Base-by-base conservation (phyloP, 2,329 filamentous ascomycete genomes). In the Corniculantispora saksenae region DNA sequence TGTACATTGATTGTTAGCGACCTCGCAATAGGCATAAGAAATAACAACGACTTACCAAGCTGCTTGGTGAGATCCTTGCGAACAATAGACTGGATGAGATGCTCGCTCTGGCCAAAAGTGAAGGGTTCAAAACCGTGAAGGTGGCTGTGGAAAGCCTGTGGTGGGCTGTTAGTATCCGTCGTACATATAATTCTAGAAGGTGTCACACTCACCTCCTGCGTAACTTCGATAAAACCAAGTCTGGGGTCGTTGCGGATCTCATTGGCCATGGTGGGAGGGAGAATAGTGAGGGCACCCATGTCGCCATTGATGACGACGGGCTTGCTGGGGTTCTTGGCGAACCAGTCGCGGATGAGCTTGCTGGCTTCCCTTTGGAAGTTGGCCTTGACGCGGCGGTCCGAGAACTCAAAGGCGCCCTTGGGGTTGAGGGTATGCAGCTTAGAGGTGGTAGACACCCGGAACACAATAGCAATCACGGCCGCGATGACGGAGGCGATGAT, bases 231-330 rank as follows among this genome's bases (percentile, higher is more conserved):
- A 38, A 72, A 69, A 58, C 63, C 62, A 9, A 72, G 65, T 9
- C 65, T 64, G 6, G 60, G 55, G 8, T 72, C 67, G 23, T 72
- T 72, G 12, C 71, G 69, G 17, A 72, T 70, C 2, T 70, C 69
- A 38, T 71, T 58, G 12, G 65, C 50, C 35, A 71, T 66, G 13
- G 27, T 53, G 3, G 64, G 25, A 1, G 70, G 71, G 0, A 73
- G 64, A 32, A 72, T 55, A 3, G 67, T 66, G 10, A 68, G 32
- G 13, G 67, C 63, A 3, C 71, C 71, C 23, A 66, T 57, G 40
- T 72, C 68, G 13, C 68, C 50, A 43, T 64, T 40, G 27, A 64
- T 43, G 21, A 57, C 23, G n/a, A 63, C 60, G 17, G 65, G 48
- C 56, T 61, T 61, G 48, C 32, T 32, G 32, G 65, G 65, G 55